These are phyloP conservation scores for Sherardia arvensis DNA, from an alignment of 257 asterid genomes.

Conservation along the genomic window DNA sequence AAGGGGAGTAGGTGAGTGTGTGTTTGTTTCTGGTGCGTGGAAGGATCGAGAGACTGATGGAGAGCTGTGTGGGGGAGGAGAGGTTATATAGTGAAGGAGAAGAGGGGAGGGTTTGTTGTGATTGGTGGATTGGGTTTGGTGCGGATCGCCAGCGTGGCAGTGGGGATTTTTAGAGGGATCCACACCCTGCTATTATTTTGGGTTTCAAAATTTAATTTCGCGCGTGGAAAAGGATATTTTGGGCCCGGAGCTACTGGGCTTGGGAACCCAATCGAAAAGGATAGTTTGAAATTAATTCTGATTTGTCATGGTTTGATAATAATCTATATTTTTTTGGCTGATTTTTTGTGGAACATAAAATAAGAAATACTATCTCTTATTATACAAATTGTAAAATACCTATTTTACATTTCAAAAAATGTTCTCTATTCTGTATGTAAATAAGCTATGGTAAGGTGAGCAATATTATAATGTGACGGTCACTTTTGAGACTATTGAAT, in stretches of 20 bases:
- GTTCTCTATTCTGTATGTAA: no score
- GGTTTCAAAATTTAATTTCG: not conserved
- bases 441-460: no score
- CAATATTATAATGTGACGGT: no score
- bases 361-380: no score
- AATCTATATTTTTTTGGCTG: no score
- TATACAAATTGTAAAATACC: no score
- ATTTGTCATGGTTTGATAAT: no score
- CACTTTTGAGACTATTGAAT: no score
- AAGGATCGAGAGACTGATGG: not conserved
- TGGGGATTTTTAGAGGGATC: not conserved
- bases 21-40: no score
- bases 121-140: constrained; percentile 7
- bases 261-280: not conserved
- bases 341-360: no score
- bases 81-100: constrained; percentile 2
- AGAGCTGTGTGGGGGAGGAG: not conserved
- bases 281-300: no score
- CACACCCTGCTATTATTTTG: not conserved
- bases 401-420: no score
- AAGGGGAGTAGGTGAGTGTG: not conserved
- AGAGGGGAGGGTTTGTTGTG: not conserved
- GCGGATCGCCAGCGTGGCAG: constrained; percentile 38
- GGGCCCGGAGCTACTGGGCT: not conserved
- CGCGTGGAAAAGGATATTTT: not conserved